phyloP scores from a whole-genome alignment of 345 rosid genomes.

The Cardamine occulta region DNA sequence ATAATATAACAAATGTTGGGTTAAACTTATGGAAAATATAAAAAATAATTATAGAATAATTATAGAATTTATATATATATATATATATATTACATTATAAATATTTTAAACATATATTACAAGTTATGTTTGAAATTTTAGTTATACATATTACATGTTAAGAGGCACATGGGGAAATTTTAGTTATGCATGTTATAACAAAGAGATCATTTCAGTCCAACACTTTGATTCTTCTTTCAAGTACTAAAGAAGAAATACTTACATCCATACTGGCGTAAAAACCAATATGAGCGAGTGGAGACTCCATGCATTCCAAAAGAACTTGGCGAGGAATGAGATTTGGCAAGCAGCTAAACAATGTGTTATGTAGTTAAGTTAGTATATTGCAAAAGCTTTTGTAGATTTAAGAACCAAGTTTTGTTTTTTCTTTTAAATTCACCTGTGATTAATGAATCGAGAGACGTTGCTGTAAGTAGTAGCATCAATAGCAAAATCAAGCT shows the following conservation, averaged over 20 bases:
- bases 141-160: no score
- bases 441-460: constrained; percentile 94
- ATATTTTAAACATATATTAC: no score
- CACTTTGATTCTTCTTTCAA: not conserved
- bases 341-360: constrained; percentile 76
- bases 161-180: no score
- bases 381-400: constrained; percentile 1
- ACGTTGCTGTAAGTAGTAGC: constrained; percentile 79
- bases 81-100: no score
- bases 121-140: no score
- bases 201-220: not conserved
- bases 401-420: not conserved
- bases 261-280: constrained; percentile 88
- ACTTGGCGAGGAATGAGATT: constrained; percentile 87
- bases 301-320: constrained; percentile 88
- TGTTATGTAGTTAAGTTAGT: not conserved
- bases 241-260: constrained; percentile 46
- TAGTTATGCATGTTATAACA: not conserved
- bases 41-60: no score
- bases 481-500: constrained; percentile 67
- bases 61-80: no score
- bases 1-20: no score
- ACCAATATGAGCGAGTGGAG: constrained; percentile 78
- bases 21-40: no score
- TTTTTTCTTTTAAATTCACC: constrained; percentile 51